Base-by-base conservation (phyloP, 495 filamentous ascomycete species). In the Lineolata rhizophorae region DNA sequence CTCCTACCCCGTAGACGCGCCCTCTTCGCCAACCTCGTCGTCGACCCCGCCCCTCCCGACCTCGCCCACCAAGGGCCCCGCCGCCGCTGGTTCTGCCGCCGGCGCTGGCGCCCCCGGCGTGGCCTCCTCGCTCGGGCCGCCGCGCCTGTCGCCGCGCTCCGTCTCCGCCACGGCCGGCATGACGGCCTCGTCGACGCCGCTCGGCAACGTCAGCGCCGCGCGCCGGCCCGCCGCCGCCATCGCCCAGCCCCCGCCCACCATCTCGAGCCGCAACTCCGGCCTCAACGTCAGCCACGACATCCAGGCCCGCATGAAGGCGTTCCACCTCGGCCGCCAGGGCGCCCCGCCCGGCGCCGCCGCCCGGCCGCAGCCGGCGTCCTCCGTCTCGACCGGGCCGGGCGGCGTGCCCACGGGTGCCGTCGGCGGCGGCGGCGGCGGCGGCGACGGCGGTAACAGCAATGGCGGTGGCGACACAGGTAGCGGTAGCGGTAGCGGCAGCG, bases 161-260 rank as follows among this genome's bases (percentile, higher is more conserved):
- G 12, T 17, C 10, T 62, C 64, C 18, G 45, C 51, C 16, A 42
- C 48, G 3, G 39, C 48, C 16, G 42, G 31, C 27, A 77, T 87
- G 61, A 75, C 62, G 33, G 52, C 75, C 2, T 77, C 73, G 13
- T 85, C 84, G 13, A 81, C 72, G 31, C 78, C 76, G 32, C 51
- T 90, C 18, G 84, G 76, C n/a, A 66, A 72, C 22, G 48, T 92
- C 41, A 84, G 76, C 46, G 81, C 74, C 31, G 80, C 79, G 15
- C 69, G 81, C 34, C 62, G 70, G 42, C 67, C 71, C 24, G 50
- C 31, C n/a, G n/a, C n/a, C n/a, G n/a, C n/a, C n/a, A n/a, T n/a
- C n/a, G n/a, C n/a, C n/a, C n/a, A n/a, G 31, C 35, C 53, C 22
- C 51, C 58, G 8, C 43, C 57, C 6, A 63, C 67, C 6, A 58